These are phyloP conservation scores for Alisma plantagoaquatica DNA, from an alignment of 106 monocot species.

Conservation along the genomic window DNA sequence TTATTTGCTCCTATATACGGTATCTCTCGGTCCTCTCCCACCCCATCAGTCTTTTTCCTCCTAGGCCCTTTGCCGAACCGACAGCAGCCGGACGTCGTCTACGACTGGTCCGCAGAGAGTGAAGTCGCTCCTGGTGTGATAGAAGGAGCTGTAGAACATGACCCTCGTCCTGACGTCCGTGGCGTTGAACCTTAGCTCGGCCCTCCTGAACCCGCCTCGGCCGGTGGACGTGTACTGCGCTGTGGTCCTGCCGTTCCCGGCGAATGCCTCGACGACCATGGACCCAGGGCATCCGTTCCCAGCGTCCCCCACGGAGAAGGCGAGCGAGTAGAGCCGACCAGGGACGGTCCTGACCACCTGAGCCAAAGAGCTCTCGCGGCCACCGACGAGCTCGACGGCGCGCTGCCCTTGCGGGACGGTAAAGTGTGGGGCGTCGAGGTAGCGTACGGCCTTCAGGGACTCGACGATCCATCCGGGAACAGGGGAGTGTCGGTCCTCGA, in stretches of 20 bases:
- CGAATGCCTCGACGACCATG: conserved; percentile 14
- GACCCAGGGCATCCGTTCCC: conserved; percentile 9
- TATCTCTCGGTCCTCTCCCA: no score
- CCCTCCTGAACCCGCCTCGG: conserved; percentile 7
- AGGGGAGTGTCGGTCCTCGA: conserved; percentile 11
- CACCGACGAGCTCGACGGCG: conserved; percentile 10
- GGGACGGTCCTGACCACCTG: conserved; percentile 14
- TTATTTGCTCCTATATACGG: no score
- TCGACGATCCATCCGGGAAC: conserved; percentile 14
- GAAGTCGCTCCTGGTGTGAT: conserved; percentile 11
- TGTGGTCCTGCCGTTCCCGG: neutral
- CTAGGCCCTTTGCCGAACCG: no score
- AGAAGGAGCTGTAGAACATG: conserved; percentile 19
- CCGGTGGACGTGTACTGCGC: conserved; percentile 11
- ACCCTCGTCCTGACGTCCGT: conserved; percentile 2
- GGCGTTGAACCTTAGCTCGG: conserved; percentile 7
- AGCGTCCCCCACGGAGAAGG: conserved; percentile 16
- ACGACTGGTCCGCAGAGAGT: conserved; percentile 11
- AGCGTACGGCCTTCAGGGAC: conserved; percentile 15
- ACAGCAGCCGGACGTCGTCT: conserved; percentile 10
- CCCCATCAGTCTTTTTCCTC: no score
- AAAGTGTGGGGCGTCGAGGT: conserved; percentile 14
- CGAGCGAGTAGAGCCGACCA: conserved; percentile 4
- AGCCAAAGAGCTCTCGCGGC: conserved; percentile 5
- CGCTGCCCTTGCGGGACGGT: conserved; percentile 9